Base-by-base conservation (phyloP, 306 rosid genomes). In the Cicer arietinum region DNA sequence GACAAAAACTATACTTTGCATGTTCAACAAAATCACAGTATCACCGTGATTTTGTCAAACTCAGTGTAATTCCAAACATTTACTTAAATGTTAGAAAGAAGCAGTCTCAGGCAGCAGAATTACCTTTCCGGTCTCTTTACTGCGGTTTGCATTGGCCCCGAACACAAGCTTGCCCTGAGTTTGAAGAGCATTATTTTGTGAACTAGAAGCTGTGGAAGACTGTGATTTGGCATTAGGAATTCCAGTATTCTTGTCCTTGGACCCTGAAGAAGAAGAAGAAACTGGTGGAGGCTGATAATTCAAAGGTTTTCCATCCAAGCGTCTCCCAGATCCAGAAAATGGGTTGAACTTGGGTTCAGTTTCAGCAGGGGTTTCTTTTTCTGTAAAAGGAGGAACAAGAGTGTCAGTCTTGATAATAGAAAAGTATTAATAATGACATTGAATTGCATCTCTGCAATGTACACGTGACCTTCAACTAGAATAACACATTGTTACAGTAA, bases 121-220 rank as follows among this genome's bases (percentile, higher is more conserved):
- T 74, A 94, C 99, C 96, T 90, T 90, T 56, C 58, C 82, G 2
- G 85, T 69, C 60, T 84, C 96, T 80, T 86, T 91, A 18, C 73
- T 13, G 13, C 90, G 94, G 82, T 72, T 86, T 10, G 83, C 88
- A 81, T 80, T 90, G 79, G 90, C 83, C 50, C 99, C 99, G 52
- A 94, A 94, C 43, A 94, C 99, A 52, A 94, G 94, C 88, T 94
- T 94, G 66, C 96, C 97, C 81, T 89, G 96, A 68, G 99, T 54
- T 84, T 88, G 97, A 56, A 80, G 81, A 81, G 80, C 84, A 67
- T 74, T 66, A 39, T 80, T 62, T 77, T 85, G 87, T 17, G 93
- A 86, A 84, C 88, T 87, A 84, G 98, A 90, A 43, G 89, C 89
- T 14, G 85, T 45, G 44, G 97, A 87, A 52, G 89, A 79, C 39